These are phyloP conservation scores for Bipolaris zeicola DNA, from an alignment of 2,329 filamentous ascomycete species.

Conservation along the genomic window DNA sequence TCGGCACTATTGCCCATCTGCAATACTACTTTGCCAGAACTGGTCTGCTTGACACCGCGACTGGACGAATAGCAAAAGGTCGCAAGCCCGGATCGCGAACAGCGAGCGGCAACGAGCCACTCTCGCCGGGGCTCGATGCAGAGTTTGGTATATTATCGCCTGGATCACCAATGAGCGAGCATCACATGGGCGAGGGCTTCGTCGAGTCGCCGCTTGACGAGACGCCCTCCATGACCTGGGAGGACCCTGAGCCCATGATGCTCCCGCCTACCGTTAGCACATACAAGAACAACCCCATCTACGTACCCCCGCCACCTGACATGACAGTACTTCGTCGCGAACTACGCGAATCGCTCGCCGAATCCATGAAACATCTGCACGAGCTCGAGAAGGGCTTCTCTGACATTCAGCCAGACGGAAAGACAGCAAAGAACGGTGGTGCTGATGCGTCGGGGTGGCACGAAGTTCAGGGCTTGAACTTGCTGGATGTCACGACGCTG, in stretches of 20 bases:
- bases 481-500: slow-evolving; percentile 89
- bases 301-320: slow-evolving; percentile 82
- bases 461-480: slow-evolving; percentile 88
- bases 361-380: slow-evolving; percentile 70
- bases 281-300: slow-evolving; percentile 83
- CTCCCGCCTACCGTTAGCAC: slow-evolving; percentile 97
- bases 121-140: slow-evolving; percentile 34
- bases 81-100: slow-evolving; percentile 53
- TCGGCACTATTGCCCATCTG: slow-evolving; percentile 95
- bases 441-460: slow-evolving; percentile 69
- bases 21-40: slow-evolving; percentile 99
- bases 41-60: slow-evolving; percentile 90
- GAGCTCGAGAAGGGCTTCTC: slow-evolving; percentile 57
- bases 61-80: slow-evolving; percentile 79
- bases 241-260: slow-evolving; percentile 74
- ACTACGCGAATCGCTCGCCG: slow-evolving; percentile 69
- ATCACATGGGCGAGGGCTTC: slow-evolving; percentile 46
- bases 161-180: slow-evolving; percentile 30
- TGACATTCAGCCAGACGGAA: slow-evolving; percentile 10
- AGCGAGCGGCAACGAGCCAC: slow-evolving; percentile 39
- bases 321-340: slow-evolving; percentile 76
- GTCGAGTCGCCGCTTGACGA: slow-evolving; percentile 62
- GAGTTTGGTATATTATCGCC: slow-evolving; percentile 37
- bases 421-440: slow-evolving; percentile 14
- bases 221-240: slow-evolving; percentile 56